These are phyloP conservation scores for Diplodia sapinea DNA, from an alignment of 2,329 filamentous ascomycete genomes.

Conservation along the genomic window DNA sequence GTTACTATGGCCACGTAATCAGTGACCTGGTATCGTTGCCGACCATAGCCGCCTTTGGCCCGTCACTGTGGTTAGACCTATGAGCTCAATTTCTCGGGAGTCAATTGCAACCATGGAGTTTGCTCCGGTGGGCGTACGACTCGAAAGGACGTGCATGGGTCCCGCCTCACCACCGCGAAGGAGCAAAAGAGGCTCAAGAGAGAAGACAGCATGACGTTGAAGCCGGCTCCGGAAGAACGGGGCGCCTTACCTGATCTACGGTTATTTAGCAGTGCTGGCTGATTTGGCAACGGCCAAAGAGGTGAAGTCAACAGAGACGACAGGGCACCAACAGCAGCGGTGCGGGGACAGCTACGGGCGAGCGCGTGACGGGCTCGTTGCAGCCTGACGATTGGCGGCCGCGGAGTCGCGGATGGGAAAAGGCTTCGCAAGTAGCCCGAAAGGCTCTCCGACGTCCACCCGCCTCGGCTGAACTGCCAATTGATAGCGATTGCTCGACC, in stretches of 20 bases:
- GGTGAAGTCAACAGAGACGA: conserved; percentile 11
- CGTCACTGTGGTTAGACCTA: background rate
- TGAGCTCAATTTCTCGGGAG: conserved; percentile 4
- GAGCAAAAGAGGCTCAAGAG: background rate
- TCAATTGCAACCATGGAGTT: too few species aligned
- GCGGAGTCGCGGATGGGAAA: conserved; percentile 6
- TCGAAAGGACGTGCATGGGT: background rate
- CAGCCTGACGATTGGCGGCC: conserved; percentile 1
- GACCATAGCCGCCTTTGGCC: background rate
- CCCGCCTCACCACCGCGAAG: background rate
- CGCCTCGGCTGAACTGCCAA: background rate
- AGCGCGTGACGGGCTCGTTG: conserved; percentile 1
- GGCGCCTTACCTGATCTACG: conserved; percentile 3
- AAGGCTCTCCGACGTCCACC: background rate
- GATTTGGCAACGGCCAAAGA: conserved; percentile 8
- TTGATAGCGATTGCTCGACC: background rate
- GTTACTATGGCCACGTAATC: background rate
- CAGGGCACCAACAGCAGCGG: background rate
- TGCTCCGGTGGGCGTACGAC: conserved; percentile 1
- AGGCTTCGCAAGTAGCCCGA: background rate
- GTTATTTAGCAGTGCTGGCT: conserved; percentile 14
- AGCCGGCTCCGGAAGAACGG: background rate
- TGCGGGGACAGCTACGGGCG: background rate
- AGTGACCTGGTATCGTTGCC: background rate
- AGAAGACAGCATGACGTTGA: background rate